Evolutionary conservation across 768 basidiomycete species (phyloP).

Genomic region (Xerocomellus dryophilus): DNA sequence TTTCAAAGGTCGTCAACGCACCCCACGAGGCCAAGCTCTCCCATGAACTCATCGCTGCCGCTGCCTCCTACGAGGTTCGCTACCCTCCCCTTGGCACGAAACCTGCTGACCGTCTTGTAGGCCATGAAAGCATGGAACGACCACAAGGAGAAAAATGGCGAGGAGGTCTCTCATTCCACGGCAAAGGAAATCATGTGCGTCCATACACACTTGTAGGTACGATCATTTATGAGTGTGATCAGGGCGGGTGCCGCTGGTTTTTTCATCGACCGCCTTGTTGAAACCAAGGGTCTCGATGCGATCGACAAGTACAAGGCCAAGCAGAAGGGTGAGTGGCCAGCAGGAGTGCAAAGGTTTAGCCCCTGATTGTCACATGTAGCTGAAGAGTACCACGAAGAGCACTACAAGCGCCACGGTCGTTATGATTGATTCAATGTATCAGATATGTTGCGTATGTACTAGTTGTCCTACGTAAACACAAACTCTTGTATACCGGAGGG

Average conservation of each 20-base stretch:
- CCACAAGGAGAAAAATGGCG: slow-evolving; percentile 48
- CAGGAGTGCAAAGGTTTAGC: too few species aligned
- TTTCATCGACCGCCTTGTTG: slow-evolving; percentile 51
- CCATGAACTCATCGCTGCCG: slow-evolving; percentile 66
- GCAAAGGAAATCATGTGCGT: slow-evolving; percentile 51
- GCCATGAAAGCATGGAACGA: slow-evolving; percentile 64
- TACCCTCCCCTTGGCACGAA: background rate
- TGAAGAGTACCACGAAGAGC: background rate
- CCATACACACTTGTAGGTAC: slow-evolving; percentile 23
- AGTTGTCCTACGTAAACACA: background rate
- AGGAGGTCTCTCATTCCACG: slow-evolving; percentile 46
- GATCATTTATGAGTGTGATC: background rate
- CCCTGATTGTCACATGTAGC: slow-evolving; percentile 13
- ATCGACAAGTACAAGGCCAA: slow-evolving; percentile 45
- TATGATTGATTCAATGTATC: background rate
- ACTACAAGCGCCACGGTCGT: background rate
- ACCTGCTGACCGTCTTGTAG: slow-evolving; percentile 30
- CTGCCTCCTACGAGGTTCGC: slow-evolving; percentile 60
- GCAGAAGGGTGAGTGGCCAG: slow-evolving; percentile 28
- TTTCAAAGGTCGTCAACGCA: slow-evolving; percentile 41
- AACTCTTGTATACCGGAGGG: slow-evolving; percentile 9
- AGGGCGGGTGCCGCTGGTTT: slow-evolving; percentile 56
- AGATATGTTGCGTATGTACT: background rate
- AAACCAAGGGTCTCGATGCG: slow-evolving; percentile 57
- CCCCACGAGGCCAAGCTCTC: slow-evolving; percentile 57